These are phyloP conservation scores for Taxillus chinensis DNA, from an alignment of 164 flowering plant species.

Conservation along the genomic window DNA sequence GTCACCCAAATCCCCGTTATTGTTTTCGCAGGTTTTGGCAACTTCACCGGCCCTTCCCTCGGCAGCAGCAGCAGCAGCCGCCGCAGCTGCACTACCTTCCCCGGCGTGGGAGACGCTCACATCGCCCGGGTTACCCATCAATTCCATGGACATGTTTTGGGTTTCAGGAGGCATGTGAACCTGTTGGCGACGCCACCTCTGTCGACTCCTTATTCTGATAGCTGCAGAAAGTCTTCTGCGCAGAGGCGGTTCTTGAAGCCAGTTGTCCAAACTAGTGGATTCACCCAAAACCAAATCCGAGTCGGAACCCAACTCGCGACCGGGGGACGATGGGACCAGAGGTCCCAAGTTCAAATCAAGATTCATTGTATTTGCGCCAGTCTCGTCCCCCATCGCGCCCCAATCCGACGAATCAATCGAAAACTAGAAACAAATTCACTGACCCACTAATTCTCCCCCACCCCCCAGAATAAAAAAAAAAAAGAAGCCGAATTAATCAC, in stretches of 20 bases:
- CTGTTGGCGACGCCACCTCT: constrained; percentile 32
- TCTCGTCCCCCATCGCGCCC: constrained; percentile 34
- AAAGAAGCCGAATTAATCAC: too few species aligned
- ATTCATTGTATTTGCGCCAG: constrained; percentile 38
- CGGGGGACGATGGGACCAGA: constrained; percentile 9
- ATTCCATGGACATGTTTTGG: constrained; percentile 23
- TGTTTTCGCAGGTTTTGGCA: constrained; percentile 37
- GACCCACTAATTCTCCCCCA: too few species aligned
- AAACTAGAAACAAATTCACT: too few species aligned
- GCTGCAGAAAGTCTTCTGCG: constrained; percentile 24
- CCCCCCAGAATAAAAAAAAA: too few species aligned
- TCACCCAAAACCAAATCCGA: constrained; percentile 12
- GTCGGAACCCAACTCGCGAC: constrained; percentile 22
- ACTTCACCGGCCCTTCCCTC: constrained; percentile 28
- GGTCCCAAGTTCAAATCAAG: constrained; percentile 73
- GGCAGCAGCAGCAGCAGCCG: constrained; percentile 49
- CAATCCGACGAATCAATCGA: too few species aligned
- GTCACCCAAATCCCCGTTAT: constrained; percentile 19
- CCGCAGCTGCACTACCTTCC: constrained; percentile 42
- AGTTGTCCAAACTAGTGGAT: constrained; percentile 30
- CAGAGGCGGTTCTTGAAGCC: constrained; percentile 24
- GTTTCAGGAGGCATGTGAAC: constrained; percentile 21
- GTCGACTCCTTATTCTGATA: constrained; percentile 19
- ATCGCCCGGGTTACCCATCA: constrained; percentile 21
- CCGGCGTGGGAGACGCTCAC: constrained; percentile 33